phyloP scores from a whole-genome alignment of 495 filamentous ascomycete genomes.

The Neurospora sp. region DNA sequence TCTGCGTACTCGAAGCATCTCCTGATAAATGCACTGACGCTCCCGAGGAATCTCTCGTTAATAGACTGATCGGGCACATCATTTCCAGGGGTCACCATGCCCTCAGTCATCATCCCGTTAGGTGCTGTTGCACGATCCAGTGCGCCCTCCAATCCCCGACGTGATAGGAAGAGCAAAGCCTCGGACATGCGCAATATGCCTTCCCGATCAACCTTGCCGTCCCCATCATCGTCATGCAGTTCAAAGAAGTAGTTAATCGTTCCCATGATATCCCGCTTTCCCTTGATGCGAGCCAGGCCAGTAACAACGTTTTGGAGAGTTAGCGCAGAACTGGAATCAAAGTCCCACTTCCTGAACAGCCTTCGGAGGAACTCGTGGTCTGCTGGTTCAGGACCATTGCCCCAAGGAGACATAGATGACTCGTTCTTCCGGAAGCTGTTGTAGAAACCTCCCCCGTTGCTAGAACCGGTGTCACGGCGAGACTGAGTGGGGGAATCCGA shows the following conservation, averaged over 20 bases:
- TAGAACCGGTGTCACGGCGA: conserved; percentile 41
- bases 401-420: conserved; percentile 57
- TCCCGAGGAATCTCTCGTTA: conserved; percentile 78
- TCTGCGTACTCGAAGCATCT: conserved; percentile 98
- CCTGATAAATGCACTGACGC: conserved; percentile 89
- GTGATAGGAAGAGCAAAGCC: conserved; percentile 82
- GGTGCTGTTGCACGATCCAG: conserved; percentile 36
- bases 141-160: conserved; percentile 70
- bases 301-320: conserved; percentile 85
- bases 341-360: conserved; percentile 82
- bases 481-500: conserved; percentile 58
- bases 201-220: conserved; percentile 92
- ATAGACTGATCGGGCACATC: conserved; percentile 32
- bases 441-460: conserved; percentile 44
- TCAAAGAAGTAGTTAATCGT: conserved; percentile 97
- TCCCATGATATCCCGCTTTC: conserved; percentile 89
- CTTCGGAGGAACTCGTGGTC: conserved; percentile 93
- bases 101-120: conserved; percentile 26
- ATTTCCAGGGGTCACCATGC: conserved; percentile 12
- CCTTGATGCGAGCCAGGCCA: conserved; percentile 82
- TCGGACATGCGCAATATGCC: conserved; percentile 93
- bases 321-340: conserved; percentile 59
- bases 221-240: conserved; percentile 85
- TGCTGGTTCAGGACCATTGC: conserved; percentile 67
- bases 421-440: conserved; percentile 37